phyloP scores from a whole-genome alignment of 352 stramenopile species.

The Globisporangium paroecandrum region DNA sequence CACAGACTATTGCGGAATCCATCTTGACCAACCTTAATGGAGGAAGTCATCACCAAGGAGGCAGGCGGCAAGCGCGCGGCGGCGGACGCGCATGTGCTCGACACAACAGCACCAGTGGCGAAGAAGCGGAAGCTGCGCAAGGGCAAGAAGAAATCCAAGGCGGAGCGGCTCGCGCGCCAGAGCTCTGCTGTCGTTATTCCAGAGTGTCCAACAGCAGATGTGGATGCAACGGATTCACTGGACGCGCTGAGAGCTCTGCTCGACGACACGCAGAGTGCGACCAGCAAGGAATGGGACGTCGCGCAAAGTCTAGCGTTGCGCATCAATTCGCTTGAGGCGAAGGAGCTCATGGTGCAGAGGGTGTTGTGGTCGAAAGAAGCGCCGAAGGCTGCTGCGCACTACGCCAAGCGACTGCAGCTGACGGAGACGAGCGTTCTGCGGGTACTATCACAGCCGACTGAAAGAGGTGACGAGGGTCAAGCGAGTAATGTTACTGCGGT shows the following conservation, averaged over 20 bases:
- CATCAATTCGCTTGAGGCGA: constrained; percentile 32
- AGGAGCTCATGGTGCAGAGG: constrained; percentile 30
- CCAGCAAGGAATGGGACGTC: constrained; percentile 45
- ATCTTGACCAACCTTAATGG: background rate
- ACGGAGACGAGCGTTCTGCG: constrained; percentile 28
- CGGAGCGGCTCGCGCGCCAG: constrained; percentile 19
- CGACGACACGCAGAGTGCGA: constrained; percentile 3
- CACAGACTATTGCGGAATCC: background rate
- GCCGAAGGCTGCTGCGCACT: constrained; percentile 60
- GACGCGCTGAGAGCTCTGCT: constrained; percentile 6
- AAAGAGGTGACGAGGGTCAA: background rate
- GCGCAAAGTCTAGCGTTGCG: constrained; percentile 53
- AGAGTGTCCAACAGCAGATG: background rate
- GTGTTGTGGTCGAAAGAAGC: constrained; percentile 38
- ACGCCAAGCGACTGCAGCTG: constrained; percentile 53
- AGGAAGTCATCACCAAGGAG: background rate
- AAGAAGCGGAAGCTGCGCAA: constrained; percentile 27
- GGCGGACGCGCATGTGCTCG: background rate
- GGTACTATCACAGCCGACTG: background rate
- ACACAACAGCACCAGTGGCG: background rate
- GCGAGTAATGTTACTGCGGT: constrained; percentile 5
- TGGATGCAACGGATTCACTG: constrained; percentile 3
- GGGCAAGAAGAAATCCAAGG: constrained; percentile 35
- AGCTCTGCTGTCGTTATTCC: background rate
- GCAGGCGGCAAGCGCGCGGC: background rate